Evolutionary conservation across 441 rosid genomes (phyloP), one percentile per base, ranked within the genome.

Genomic region (Manihot esculenta): DNA sequence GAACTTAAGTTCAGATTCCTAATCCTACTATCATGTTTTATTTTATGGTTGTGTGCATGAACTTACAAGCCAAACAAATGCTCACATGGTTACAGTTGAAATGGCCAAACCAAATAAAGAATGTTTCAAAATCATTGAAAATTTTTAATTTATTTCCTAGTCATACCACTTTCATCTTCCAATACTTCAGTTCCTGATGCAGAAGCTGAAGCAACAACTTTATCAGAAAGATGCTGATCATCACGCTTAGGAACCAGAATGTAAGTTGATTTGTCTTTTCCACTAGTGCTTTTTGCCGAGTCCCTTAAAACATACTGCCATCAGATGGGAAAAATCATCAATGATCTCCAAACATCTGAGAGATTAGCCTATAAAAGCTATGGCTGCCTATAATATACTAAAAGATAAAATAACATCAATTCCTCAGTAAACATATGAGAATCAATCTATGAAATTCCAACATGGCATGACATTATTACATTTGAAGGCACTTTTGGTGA

Each of bases 261-360:
- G 76, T 79, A 78, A 55, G 82, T 70, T 55, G 89, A 77, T 74
- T 82, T 90, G 53, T 83, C 90, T 76, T 86, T 86, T 69, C 84
- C 82, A 64, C 80, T 74, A 49, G 83, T 33, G 50, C 70, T 71
- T 81, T 87, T 87, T 42, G 75, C 79, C 60, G 71, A 33, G 64
- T 88, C 85, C 78, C 89, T 83, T 60, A 74, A 54, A 66, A 90
- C 85, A 74, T 90, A 88, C 96, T 88, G 84, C 75, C 76, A 78
- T 65, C 59, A 74, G 45, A 80, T 53, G 64, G 27, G 57, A 80
- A 17, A 74, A 48, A 18, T 49, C 18, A 49, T 70, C 54, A 78
- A 72, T 61, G 51, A 62, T 27, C 18, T 30, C 11, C 15, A 58
- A 66, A n/a, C 1, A 64, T 10, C 24, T 47, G 8, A 38, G 24